Conservation (phyloP, 2,329 filamentous ascomycete species). For the Coleophoma crateriformis region DNA sequence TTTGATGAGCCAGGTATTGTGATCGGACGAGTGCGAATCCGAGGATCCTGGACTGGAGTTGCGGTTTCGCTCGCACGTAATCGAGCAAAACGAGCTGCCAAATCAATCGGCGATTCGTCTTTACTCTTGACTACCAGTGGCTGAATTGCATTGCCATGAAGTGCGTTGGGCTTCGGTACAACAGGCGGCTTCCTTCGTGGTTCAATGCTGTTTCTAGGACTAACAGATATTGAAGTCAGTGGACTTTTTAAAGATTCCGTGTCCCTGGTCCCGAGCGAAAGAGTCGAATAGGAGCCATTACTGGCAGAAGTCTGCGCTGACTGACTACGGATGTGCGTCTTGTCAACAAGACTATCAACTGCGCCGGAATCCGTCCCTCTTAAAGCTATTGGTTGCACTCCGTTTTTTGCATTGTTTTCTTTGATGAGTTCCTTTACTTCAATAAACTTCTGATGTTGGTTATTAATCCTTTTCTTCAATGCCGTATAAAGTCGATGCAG, state of each 20-base stretch:
- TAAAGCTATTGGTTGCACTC: conserved; percentile 32
- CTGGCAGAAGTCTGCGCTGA: conserved; percentile 2
- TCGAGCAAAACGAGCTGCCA: conserved; percentile 51
- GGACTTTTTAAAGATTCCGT: too few relatives aligned
- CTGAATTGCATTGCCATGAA: conserved; percentile 56
- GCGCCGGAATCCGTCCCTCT: conserved; percentile 1
- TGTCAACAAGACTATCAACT: neutral
- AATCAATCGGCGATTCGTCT: conserved; percentile 35
- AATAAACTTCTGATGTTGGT: conserved; percentile 44
- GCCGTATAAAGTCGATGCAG: conserved; percentile 41
- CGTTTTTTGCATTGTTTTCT: conserved; percentile 57
- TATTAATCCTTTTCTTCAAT: conserved; percentile 44
- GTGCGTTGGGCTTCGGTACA: conserved; percentile 61
- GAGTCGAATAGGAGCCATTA: conserved; percentile 1
- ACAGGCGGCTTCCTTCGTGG: conserved; percentile 31
- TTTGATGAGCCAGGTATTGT: conserved; percentile 27
- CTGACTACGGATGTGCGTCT: conserved; percentile 10
- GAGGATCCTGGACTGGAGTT: conserved; percentile 43
- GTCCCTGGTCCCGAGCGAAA: neutral
- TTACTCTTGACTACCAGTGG: conserved; percentile 25
- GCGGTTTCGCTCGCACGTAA: conserved; percentile 35
- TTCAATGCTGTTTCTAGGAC: conserved; percentile 30
- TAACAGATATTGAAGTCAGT: neutral
- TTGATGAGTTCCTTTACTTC: conserved; percentile 55
- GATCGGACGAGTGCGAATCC: conserved; percentile 45